phyloP scores from a whole-genome alignment of 257 asterid genomes.

The Rhazya stricta region DNA sequence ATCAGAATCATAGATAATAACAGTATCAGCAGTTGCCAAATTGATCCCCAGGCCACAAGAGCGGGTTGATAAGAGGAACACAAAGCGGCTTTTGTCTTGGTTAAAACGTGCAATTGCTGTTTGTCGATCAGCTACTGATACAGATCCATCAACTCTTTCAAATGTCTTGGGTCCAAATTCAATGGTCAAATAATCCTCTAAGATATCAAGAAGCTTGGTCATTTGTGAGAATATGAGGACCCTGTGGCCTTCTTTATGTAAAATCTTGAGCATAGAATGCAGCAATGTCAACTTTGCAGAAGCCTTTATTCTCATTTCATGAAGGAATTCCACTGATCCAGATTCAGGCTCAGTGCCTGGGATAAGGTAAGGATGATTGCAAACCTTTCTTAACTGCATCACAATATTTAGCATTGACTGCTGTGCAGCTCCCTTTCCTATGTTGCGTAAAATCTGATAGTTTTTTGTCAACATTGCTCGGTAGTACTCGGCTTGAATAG shows the following conservation, averaged over 20 bases:
- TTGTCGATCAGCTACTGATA: constrained; percentile 81
- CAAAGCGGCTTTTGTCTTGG: constrained; percentile 92
- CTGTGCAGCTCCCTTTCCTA: constrained; percentile 86
- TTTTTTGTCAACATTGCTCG: constrained; percentile 98
- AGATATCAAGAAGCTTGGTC: constrained; percentile 94
- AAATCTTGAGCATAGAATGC: constrained; percentile 85
- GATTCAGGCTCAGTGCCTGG: constrained; percentile 97
- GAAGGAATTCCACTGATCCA: constrained; percentile 82
- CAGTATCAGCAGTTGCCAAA: constrained; percentile 99
- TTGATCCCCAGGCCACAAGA: constrained; percentile 99
- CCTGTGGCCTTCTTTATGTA: constrained; percentile 83
- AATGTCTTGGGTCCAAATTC: constrained; percentile 90
- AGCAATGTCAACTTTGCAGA: constrained; percentile 89
- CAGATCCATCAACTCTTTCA: constrained; percentile 99
- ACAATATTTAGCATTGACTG: constrained; percentile 97
- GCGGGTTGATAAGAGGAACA: constrained; percentile 89
- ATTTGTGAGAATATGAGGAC: constrained; percentile 95
- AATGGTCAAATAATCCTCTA: constrained; percentile 82
- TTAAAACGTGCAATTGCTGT: constrained; percentile 89
- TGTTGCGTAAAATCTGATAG: constrained; percentile 87
- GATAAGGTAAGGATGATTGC: constrained; percentile 98
- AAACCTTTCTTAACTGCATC: constrained; percentile 94
- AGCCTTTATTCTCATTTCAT: constrained; percentile 98
- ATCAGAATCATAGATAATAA: constrained; percentile 91
- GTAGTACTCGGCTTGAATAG: constrained; percentile 97